Evolutionary conservation across 257 asterid species (phyloP).

Genomic region (Fraxinus americana): DNA sequence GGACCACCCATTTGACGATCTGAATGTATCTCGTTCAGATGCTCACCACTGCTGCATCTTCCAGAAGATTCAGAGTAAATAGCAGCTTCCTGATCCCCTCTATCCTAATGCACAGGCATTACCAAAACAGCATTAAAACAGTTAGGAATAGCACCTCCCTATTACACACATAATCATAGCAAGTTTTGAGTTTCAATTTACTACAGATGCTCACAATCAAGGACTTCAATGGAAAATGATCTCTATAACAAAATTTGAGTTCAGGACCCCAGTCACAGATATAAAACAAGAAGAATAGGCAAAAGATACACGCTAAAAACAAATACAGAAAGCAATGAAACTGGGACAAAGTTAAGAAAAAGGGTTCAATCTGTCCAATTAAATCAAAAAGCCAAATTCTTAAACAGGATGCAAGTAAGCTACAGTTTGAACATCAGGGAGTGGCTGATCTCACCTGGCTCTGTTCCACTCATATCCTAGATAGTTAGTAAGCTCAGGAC

Average conservation of each 20-base stretch:
- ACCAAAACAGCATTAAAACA: conserved; percentile 26
- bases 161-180: not conserved
- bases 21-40: conserved; percentile 30
- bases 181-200: conserved; percentile 18
- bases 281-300: conserved; percentile 6
- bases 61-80: conserved; percentile 34
- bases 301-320: not conserved
- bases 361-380: not conserved
- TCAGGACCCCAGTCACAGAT: conserved; percentile 8
- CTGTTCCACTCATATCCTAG: not conserved
- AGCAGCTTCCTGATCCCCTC: conserved; percentile 51
- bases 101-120: conserved; percentile 54
- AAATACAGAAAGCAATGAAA: not conserved
- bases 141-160: conserved; percentile 16
- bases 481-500: not conserved
- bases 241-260: not conserved
- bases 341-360: not conserved
- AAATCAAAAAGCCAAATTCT: not conserved
- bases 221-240: conserved; percentile 12
- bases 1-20: conserved; percentile 34
- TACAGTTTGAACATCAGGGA: not conserved
- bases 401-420: not conserved
- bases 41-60: conserved; percentile 23
- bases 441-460: not conserved
- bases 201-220: conserved; percentile 11